These are phyloP conservation scores for Carex myosuroides DNA, from an alignment of 176 grass and related monocot genomes.

Conservation along the genomic window DNA sequence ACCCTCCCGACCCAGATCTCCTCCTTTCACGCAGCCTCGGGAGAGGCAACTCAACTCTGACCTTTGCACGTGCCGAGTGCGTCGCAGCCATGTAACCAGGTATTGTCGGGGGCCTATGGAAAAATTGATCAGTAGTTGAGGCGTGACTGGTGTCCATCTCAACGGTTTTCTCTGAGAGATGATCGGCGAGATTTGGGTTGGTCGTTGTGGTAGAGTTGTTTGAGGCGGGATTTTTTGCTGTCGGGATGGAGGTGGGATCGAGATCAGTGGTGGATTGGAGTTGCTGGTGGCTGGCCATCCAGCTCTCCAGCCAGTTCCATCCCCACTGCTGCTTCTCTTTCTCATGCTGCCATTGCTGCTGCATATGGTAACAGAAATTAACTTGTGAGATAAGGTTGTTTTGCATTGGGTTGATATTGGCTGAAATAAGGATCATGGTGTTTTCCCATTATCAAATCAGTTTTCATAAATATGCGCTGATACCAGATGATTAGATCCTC, in stretches of 20 bases:
- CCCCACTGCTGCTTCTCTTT: conserved; percentile 35
- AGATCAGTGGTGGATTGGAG: neutral
- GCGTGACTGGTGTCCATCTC: conserved; percentile 46
- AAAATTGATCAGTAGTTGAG: conserved; percentile 8
- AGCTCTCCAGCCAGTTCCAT: conserved; percentile 57
- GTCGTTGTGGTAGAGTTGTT: conserved; percentile 23
- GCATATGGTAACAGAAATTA: neutral
- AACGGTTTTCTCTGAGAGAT: conserved; percentile 66
- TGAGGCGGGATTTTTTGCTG: neutral
- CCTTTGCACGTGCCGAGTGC: conserved; percentile 65
- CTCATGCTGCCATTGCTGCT: conserved; percentile 30
- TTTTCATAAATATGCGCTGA: neutral
- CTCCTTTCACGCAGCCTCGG: conserved; percentile 14
- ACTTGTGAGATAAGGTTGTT: neutral
- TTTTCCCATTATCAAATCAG: neutral
- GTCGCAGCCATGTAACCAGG: conserved; percentile 87
- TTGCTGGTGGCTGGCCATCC: conserved; percentile 28
- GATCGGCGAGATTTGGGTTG: conserved; percentile 30
- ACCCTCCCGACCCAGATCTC: neutral
- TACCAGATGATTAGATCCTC: neutral
- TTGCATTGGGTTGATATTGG: too few relatives aligned
- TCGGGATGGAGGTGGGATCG: neutral
- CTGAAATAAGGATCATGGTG: neutral
- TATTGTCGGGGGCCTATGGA: conserved; percentile 10
- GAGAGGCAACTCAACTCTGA: conserved; percentile 13